Evolutionary conservation across 805 yeast genomes (phyloP).

Genomic region (Metschnikowia reukaufii): DNA sequence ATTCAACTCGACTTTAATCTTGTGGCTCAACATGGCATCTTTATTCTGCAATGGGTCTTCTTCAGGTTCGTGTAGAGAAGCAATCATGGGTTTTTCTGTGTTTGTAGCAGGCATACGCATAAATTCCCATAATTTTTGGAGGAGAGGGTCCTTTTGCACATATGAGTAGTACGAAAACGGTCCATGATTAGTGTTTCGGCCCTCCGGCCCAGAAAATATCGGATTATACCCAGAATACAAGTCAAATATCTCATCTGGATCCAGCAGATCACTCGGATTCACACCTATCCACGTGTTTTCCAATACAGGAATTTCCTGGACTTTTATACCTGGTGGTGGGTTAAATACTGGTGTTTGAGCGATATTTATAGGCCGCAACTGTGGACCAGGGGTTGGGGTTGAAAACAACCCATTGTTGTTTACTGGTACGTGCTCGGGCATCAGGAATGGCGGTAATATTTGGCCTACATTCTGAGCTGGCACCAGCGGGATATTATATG

Average conservation of each 20-base stretch:
- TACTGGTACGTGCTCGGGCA: too few species aligned
- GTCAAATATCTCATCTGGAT: conserved; percentile 36
- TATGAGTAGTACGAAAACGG: conserved; percentile 52
- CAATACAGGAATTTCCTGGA: background rate
- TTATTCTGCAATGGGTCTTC: conserved; percentile 12
- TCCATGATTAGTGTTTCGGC: conserved; percentile 48
- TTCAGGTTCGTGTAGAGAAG: conserved; percentile 4
- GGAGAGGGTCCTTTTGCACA: conserved; percentile 45
- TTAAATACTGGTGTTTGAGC: background rate
- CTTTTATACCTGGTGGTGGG: background rate
- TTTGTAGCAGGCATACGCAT: conserved; percentile 1
- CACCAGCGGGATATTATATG: background rate
- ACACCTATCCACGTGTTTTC: conserved; percentile 4
- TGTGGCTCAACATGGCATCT: background rate
- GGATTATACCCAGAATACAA: conserved; percentile 46
- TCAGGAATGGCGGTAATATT: too few species aligned
- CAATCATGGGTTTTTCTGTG: background rate
- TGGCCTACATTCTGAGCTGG: too few species aligned
- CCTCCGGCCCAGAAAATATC: conserved; percentile 37
- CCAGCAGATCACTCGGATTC: conserved; percentile 6
- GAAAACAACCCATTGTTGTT: background rate
- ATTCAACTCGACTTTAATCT: conserved; percentile 23
- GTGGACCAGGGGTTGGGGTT: background rate
- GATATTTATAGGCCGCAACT: background rate
- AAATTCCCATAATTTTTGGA: conserved; percentile 13